Evolutionary conservation across 192 early-diverging fungal genomes (phyloP), one percentile per base, ranked within the genome.

Genomic region (Linnemannia hyalina): DNA sequence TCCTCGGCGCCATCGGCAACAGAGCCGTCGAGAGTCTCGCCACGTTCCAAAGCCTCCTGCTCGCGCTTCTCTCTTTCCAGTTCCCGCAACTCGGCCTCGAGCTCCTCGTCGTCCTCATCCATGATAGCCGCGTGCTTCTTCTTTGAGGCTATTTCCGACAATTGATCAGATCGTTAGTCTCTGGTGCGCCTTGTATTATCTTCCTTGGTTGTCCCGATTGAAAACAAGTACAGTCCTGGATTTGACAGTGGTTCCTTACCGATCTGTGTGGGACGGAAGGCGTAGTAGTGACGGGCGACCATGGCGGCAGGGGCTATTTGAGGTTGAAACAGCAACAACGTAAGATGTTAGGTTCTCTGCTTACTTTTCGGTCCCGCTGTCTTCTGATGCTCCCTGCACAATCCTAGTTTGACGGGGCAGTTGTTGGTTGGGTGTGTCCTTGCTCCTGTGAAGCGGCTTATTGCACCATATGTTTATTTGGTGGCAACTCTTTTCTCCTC

Each of bases 41-140:
- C 80, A 16, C 63, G 52, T 54, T 86, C 84, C 70, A 86, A 49
- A 16, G 84, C 80, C 26, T 86, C 84, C 71, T 54, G 71, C 42
- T 86, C 84, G 36, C 84, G 84, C 76, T 81, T 86, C 57, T 86
- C 84, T 49, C 78, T 76, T 77, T 86, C 84, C 80, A 86, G 44
- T 74, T 76, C 84, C 60, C 20, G 70, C 29, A 86, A 57, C 40
- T 86, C 84, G 6, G 84, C 84, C 42, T 86, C 84, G 10, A 86
- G 79, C 35, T 86, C 84, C 40, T 80, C 84, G 35, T 86, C 84
- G 40, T 86, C 84, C 55, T 86, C 84, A 22, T 86, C 84, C 72
- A 80, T 15, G 54, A 86, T 36, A 52, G 49, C 49, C 15, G 84
- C 84, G n/a, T 81, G 84, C 73, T 86, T 86, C 70, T 80, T 80